phyloP scores from a whole-genome alignment of 1,284 basidiomycete genomes.

The Termitomyces sp. region DNA sequence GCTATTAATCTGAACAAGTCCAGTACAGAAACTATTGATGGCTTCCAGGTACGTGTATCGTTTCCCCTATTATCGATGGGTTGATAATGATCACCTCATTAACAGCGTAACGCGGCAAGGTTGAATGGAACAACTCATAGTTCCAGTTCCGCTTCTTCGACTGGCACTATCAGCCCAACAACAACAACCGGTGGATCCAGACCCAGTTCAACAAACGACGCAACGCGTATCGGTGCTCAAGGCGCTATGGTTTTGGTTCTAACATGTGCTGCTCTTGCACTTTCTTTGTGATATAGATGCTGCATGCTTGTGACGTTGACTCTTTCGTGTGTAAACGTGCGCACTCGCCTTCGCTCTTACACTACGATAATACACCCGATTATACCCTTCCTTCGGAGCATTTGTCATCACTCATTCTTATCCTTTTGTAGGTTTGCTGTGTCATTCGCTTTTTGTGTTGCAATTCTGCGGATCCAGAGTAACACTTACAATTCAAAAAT shows the following conservation, averaged over 20 bases:
- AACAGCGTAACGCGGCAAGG: constrained; percentile 20
- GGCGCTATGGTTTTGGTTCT: neutral
- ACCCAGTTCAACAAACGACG: constrained; percentile 9
- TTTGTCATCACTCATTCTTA: neutral
- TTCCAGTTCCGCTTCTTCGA: constrained; percentile 5
- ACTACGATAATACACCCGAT: neutral
- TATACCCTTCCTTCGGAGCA: neutral
- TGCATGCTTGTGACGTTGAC: neutral
- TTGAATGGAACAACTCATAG: constrained; percentile 17
- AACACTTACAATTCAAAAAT: neutral
- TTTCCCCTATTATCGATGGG: neutral
- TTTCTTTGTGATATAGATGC: constrained; percentile 4
- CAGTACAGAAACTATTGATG: constrained; percentile 45
- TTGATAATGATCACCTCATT: neutral
- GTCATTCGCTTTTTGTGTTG: neutral
- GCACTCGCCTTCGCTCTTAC: neutral
- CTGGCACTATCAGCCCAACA: constrained; percentile 3
- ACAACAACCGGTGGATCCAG: constrained; percentile 9
- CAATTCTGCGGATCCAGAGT: neutral
- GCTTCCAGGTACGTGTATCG: constrained; percentile 41
- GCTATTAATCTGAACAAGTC: constrained; percentile 51
- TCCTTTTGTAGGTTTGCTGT: neutral
- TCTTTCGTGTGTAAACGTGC: neutral
- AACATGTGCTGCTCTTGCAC: neutral
- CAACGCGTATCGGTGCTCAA: neutral